Conservation (phyloP, 441 rosid genomes). For the Euphorbia corollata region DNA sequence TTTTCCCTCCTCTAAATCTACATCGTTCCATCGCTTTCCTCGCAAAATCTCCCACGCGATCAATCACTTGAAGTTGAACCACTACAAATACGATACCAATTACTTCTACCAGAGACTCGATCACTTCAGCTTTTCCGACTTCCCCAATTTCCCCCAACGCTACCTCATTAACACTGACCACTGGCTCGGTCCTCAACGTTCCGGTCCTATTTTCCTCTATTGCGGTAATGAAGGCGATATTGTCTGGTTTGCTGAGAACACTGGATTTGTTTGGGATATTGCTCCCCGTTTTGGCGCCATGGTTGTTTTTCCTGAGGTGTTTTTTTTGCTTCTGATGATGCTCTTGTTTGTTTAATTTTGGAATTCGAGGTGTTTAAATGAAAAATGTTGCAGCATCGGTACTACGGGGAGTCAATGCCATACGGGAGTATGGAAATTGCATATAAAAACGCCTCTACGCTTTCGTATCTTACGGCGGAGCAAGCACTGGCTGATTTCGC, state of each 20-base stretch:
- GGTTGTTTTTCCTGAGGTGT: conserved; percentile 78
- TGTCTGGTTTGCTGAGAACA: conserved; percentile 74
- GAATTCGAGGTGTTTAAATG: not conserved
- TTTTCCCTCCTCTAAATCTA: conserved; percentile 20
- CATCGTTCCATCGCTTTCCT: conserved; percentile 34
- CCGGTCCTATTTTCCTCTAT: conserved; percentile 73
- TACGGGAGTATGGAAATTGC: conserved; percentile 62
- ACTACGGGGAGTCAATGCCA: conserved; percentile 84
- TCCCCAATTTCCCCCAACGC: conserved; percentile 58
- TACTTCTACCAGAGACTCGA: conserved; percentile 60
- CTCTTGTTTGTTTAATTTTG: not conserved
- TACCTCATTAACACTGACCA: conserved; percentile 64
- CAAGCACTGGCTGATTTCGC: conserved; percentile 90
- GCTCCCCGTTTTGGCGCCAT: conserved; percentile 76
- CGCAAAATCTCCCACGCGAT: conserved; percentile 25
- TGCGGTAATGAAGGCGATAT: conserved; percentile 91
- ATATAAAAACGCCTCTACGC: conserved; percentile 56
- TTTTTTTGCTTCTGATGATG: not conserved
- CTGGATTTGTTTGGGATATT: conserved; percentile 78
- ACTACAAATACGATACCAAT: conserved; percentile 56
- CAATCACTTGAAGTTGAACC: conserved; percentile 15
- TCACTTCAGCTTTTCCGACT: conserved; percentile 76
- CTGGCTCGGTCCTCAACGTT: conserved; percentile 54
- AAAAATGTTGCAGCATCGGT: conserved; percentile 53
- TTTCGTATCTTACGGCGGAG: conserved; percentile 65